Evolutionary conservation across 2,329 filamentous ascomycete species (phyloP), one percentile per base, ranked within the genome.

Genomic region (Zymoseptoria passerinii): DNA sequence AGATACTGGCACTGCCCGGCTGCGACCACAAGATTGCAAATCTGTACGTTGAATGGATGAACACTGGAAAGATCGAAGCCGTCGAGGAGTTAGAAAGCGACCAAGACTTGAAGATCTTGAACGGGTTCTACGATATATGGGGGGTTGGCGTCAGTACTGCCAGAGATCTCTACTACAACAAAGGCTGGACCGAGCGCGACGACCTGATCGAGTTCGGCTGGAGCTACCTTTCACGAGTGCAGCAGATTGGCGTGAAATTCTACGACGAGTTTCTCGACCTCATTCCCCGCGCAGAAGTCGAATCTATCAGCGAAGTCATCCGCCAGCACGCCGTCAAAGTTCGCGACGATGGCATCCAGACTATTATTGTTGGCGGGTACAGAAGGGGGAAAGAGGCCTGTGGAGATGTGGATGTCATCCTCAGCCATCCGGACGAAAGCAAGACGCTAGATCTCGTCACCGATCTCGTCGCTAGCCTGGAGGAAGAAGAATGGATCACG

Each of bases 201-300:
- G 92, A 97, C 66, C 77, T 97, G 2, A 79, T 96, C 48, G 88
- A 95, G 67, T 81, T 85, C 66, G 91, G 89, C 9, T 97, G 92
- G 92, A 71, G 78, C 19, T 78, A 73, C 0, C 77, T 97, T 1
- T 87, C 81, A 0, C 84, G 91, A 10, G 88, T 90, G 1, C 92
- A 96, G 72, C 91, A 97, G 71, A 95, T 97, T 57, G 92, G 94
- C 0, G 78, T 96, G 50, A 97, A 97, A 71, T 96, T 86, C 74
- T 96, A 95, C 71, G 88, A 95, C 35, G 92, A 97, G 63, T 88
- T 99, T 57, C 76, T 82, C 51, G 73, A 80, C 16, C 84, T 82
- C 13, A 89, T 97, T 4, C 81, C 89, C 0, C 83, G 91, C 1
- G 58, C 69, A 0, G 91, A 97, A 71, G 88, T 90, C 0, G 85